Conservation (phyloP, 108 stramenopile genomes). For the Cyclotella sp. region DNA sequence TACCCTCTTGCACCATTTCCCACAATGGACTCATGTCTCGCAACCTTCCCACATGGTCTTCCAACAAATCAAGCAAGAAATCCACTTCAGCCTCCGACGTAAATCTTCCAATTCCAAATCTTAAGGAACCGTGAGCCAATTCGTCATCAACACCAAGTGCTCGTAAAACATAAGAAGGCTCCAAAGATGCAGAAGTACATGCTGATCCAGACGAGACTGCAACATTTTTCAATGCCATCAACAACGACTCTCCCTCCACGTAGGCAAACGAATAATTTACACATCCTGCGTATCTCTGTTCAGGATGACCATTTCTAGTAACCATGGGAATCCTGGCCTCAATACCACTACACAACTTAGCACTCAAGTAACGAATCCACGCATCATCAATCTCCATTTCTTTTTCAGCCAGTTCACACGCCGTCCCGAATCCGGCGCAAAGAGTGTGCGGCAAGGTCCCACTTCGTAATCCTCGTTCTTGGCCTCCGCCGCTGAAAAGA, state of each 20-base stretch:
- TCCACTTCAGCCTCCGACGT: slow-evolving; percentile 97
- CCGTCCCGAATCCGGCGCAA: slow-evolving; percentile 94
- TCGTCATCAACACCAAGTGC: slow-evolving; percentile 99
- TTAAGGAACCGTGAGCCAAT: slow-evolving; percentile 95
- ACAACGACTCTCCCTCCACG: slow-evolving; percentile 97
- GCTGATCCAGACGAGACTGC: slow-evolving; percentile 98
- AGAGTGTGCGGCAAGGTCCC: slow-evolving; percentile 92
- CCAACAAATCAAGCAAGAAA: slow-evolving; percentile 92
- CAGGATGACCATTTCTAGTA: slow-evolving; percentile 92
- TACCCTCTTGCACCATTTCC: slow-evolving; percentile 99
- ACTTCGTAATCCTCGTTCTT: slow-evolving; percentile 94
- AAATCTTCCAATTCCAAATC: slow-evolving; percentile 98
- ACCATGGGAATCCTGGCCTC: slow-evolving; percentile 88
- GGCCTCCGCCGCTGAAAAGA: slow-evolving; percentile 96
- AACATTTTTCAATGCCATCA: slow-evolving; percentile 99
- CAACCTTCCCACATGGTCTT: slow-evolving; percentile 91
- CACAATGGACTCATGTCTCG: slow-evolving; percentile 99
- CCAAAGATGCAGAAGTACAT: slow-evolving; percentile 97
- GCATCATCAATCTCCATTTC: slow-evolving; percentile 89
- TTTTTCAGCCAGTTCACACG: slow-evolving; percentile 85
- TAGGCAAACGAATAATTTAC: slow-evolving; percentile 99
- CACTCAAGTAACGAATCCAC: slow-evolving; percentile 77
- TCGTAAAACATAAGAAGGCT: slow-evolving; percentile 98
- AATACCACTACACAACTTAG: slow-evolving; percentile 88
- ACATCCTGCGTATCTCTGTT: slow-evolving; percentile 92